phyloP scores from a whole-genome alignment of 352 stramenopile species.

The Lagenidium sp. region DNA sequence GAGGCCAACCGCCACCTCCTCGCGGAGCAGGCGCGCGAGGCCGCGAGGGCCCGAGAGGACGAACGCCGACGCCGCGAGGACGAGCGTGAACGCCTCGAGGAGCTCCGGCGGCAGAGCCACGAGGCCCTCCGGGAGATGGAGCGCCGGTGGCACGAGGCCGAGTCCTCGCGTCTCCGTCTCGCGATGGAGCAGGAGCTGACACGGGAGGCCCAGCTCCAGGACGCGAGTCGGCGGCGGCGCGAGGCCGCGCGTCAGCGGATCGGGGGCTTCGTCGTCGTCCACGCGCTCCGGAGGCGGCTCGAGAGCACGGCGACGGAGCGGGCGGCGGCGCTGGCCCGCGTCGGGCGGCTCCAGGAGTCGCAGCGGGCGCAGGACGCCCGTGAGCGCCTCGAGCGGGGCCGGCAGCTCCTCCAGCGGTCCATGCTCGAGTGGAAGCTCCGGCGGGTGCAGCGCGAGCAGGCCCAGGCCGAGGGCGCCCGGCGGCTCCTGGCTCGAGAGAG shows the following conservation, averaged over 20 bases:
- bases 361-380: neutral
- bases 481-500: constrained; percentile 14
- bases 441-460: neutral
- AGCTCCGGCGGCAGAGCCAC: constrained; percentile 26
- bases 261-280: constrained; percentile 8
- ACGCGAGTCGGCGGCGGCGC: neutral
- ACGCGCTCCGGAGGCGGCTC: constrained; percentile 6
- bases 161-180: constrained; percentile 1
- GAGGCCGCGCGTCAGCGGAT: constrained; percentile 2
- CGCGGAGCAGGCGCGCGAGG: constrained; percentile 34
- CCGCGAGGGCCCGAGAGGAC: constrained; percentile 34
- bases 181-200: neutral
- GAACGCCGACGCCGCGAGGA: constrained; percentile 25
- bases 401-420: constrained; percentile 16
- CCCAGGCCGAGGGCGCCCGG: constrained; percentile 8
- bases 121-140: constrained; percentile 26
- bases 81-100: constrained; percentile 21
- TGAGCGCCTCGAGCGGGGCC: constrained; percentile 5
- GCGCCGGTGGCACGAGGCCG: constrained; percentile 20
- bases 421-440: neutral
- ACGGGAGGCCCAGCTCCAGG: neutral
- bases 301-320: neutral
- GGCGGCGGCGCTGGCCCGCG: constrained; percentile 1
- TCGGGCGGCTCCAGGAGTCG: neutral
- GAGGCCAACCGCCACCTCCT: constrained; percentile 23